Percentiles rank a stretch among this genome's conserved stretches.
These are phyloP conservation scores for Drechslera avenae DNA, from an alignment of 2,329 filamentous ascomycete genomes.

Conservation along the genomic window DNA sequence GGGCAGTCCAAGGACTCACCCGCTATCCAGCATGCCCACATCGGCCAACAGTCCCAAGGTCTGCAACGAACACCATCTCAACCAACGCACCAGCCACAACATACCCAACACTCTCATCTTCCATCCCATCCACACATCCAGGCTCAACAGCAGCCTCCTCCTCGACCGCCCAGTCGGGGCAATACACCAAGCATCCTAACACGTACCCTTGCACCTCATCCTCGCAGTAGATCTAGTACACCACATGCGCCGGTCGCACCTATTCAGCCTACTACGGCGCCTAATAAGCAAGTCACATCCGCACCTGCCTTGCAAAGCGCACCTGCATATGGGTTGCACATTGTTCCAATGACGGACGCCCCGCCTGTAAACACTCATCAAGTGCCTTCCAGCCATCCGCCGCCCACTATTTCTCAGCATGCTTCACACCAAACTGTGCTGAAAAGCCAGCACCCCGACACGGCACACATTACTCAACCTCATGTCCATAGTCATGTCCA, in stretches of 20 bases:
- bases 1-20: slow-evolving; percentile 28
- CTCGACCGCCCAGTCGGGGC: slow-evolving; percentile 29
- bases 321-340: slow-evolving; percentile 24
- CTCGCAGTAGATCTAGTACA: slow-evolving; percentile 37
- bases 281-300: slow-evolving; percentile 15
- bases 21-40: slow-evolving; percentile 21
- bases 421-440: slow-evolving; percentile 25
- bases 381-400: slow-evolving; percentile 14
- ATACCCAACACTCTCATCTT: slow-evolving; percentile 14
- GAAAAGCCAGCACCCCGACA: slow-evolving; percentile 34
- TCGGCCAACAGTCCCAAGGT: slow-evolving; percentile 22
- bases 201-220: slow-evolving; percentile 34
- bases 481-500: too few species aligned
- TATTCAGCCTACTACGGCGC: slow-evolving; percentile 20
- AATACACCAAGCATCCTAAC: slow-evolving; percentile 30
- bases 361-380: slow-evolving; percentile 12
- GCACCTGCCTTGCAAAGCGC: slow-evolving; percentile 22
- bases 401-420: slow-evolving; percentile 13
- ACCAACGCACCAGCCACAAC: slow-evolving; percentile 11
- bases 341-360: slow-evolving; percentile 21
- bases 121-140: slow-evolving; percentile 23
- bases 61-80: slow-evolving; percentile 12
- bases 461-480: slow-evolving; percentile 8
- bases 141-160: slow-evolving; percentile 23
- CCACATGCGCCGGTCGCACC: slow-evolving; percentile 31